phyloP scores from a whole-genome alignment of 2,329 filamentous ascomycete genomes.

The Trichoderma breve region DNA sequence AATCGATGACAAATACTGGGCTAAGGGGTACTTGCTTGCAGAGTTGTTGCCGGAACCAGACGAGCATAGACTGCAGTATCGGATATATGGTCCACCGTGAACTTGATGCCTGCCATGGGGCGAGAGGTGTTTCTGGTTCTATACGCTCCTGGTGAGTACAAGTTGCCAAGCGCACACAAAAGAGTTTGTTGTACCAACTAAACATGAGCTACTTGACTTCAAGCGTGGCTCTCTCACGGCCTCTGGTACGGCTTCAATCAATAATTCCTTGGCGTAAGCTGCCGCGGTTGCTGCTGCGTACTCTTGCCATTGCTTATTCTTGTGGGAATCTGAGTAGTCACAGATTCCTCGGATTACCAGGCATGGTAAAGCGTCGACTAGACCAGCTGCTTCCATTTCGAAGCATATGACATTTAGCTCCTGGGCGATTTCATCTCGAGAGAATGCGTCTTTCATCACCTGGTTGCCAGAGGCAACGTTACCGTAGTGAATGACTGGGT shows the following conservation, averaged over 20 bases:
- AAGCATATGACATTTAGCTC: conserved; percentile 5
- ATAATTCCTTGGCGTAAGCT: conserved; percentile 2
- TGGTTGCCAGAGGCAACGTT: conserved; percentile 15
- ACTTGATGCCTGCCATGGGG: background rate
- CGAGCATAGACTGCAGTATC: accelerated
- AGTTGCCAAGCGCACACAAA: background rate
- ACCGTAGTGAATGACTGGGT: conserved; percentile 10
- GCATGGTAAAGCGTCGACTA: conserved; percentile 3
- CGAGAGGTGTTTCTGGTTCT: background rate
- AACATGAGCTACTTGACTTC: accelerated
- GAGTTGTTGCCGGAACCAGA: background rate
- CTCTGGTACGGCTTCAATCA: background rate
- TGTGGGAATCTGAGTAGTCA: conserved; percentile 20
- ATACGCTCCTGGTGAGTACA: accelerated
- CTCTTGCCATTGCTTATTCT: conserved; percentile 17
- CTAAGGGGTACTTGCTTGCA: background rate
- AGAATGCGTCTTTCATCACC: conserved; percentile 7
- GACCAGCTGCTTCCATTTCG: conserved; percentile 19
- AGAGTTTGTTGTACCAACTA: background rate
- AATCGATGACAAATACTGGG: background rate
- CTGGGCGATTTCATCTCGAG: background rate
- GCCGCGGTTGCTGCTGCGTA: conserved; percentile 16
- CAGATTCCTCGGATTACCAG: conserved; percentile 17
- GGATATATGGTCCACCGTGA: background rate
- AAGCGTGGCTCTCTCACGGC: accelerated